These are phyloP conservation scores for Sporothrix sp. DNA, from an alignment of 2,329 filamentous ascomycete species.

Conservation along the genomic window DNA sequence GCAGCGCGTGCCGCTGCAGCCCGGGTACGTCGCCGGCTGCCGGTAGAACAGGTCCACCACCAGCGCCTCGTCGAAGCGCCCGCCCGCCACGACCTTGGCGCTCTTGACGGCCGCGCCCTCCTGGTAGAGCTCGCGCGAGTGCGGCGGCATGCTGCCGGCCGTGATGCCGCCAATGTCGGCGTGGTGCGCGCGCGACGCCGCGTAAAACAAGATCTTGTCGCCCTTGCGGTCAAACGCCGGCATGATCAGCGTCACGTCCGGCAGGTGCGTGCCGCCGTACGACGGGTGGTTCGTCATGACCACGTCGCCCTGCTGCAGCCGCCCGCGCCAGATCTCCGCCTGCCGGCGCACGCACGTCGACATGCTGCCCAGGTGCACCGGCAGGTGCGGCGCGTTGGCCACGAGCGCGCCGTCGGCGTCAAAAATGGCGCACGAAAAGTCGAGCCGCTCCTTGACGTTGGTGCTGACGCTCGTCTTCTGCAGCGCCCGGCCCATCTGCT, in stretches of 20 bases:
- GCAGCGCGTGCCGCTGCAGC: constrained; percentile 69
- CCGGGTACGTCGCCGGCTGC: constrained; percentile 64
- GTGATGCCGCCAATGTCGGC: constrained; percentile 78
- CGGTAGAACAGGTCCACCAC: constrained; percentile 62
- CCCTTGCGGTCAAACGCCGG: constrained; percentile 59
- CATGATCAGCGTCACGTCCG: constrained; percentile 73
- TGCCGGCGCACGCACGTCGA: constrained; percentile 74
- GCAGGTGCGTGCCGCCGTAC: constrained; percentile 73
- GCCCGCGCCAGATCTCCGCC: constrained; percentile 70
- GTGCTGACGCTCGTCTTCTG: constrained; percentile 14
- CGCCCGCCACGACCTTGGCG: constrained; percentile 64
- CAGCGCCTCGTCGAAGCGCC: constrained; percentile 67
- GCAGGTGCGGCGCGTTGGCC: constrained; percentile 70
- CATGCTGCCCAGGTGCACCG: constrained; percentile 75
- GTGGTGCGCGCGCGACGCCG: constrained; percentile 70
- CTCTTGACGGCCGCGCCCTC: constrained; percentile 56
- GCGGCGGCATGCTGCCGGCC: constrained; percentile 73
- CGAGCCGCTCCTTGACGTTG: constrained; percentile 14
- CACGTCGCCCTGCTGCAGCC: constrained; percentile 68
- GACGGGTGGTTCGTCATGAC: constrained; percentile 78
- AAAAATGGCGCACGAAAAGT: constrained; percentile 64
- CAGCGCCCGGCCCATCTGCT: constrained; percentile 14
- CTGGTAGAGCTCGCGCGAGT: constrained; percentile 55
- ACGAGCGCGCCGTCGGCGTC: constrained; percentile 67
- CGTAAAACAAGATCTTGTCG: constrained; percentile 70